Conservation (phyloP, 352 stramenopile species). For the Pythium grandisporangium region DNA sequence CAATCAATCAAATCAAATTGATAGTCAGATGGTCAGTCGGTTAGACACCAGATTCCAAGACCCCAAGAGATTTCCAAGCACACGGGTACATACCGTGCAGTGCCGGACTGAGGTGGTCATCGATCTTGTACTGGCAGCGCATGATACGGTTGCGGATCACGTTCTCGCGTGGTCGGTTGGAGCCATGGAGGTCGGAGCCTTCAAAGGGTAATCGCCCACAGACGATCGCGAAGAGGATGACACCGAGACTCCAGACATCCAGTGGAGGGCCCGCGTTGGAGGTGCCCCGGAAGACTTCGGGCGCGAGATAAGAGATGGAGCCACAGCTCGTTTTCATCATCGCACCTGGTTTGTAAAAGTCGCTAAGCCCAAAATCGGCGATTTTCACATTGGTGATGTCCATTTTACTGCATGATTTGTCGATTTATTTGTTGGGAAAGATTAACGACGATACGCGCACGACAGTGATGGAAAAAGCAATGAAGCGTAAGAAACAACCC, state of each 20-base stretch:
- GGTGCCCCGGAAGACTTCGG: constrained; percentile 81
- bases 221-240: constrained; percentile 83
- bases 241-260: constrained; percentile 86
- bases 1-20: not conserved
- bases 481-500: too few species aligned
- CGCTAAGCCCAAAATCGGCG: constrained; percentile 80
- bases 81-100: constrained; percentile 32
- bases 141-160: constrained; percentile 83
- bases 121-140: constrained; percentile 79
- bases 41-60: not conserved
- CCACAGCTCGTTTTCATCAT: constrained; percentile 86
- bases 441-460: too few species aligned
- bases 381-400: constrained; percentile 81
- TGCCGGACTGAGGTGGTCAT: constrained; percentile 58
- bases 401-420: constrained; percentile 78
- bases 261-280: constrained; percentile 79
- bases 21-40: too few species aligned
- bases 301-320: constrained; percentile 80
- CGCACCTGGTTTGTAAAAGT: constrained; percentile 83
- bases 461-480: too few species aligned
- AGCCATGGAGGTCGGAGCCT: constrained; percentile 63
- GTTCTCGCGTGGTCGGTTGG: constrained; percentile 65
- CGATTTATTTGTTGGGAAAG: too few species aligned
- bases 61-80: not conserved
- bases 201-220: constrained; percentile 81